Evolutionary conservation across 495 filamentous ascomycete genomes (phyloP).

Genomic region (Cryomyces minteri): DNA sequence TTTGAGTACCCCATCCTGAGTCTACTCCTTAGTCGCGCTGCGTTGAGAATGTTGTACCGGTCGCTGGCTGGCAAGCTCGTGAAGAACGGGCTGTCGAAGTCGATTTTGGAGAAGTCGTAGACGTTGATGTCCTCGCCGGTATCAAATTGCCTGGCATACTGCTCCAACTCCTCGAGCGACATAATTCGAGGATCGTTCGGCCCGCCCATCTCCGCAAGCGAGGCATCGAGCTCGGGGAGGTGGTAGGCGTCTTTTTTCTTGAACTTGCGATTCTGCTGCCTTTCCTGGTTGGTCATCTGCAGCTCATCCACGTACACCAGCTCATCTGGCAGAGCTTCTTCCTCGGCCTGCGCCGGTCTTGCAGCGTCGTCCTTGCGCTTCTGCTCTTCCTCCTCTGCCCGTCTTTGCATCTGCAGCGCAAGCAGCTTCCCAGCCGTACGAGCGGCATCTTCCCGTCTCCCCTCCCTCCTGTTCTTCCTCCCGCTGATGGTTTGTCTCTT

Average conservation of each 20-base stretch:
- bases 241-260: constrained; percentile 88
- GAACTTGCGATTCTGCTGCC: constrained; percentile 56
- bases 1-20: constrained; percentile 91
- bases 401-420: constrained; percentile 78
- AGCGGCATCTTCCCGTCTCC: constrained; percentile 78
- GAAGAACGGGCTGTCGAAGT: constrained; percentile 90
- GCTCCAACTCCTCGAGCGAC: constrained; percentile 79
- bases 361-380: constrained; percentile 34
- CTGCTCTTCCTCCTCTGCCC: constrained; percentile 66
- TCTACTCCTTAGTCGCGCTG: constrained; percentile 67
- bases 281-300: constrained; percentile 61
- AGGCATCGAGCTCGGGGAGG: constrained; percentile 61
- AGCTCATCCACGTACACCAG: constrained; percentile 80
- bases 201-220: constrained; percentile 66
- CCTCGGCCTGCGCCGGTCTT: constrained; percentile 30
- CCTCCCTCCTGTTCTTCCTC: constrained; percentile 66
- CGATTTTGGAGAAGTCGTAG: constrained; percentile 98
- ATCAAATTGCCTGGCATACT: constrained; percentile 82
- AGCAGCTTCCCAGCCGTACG: constrained; percentile 78
- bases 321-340: constrained; percentile 47
- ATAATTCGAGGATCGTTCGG: constrained; percentile 88
- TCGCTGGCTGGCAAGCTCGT: constrained; percentile 73
- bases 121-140: constrained; percentile 88
- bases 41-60: constrained; percentile 93
- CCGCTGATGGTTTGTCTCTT: constrained; percentile 79